Base-by-base conservation (phyloP, 2,329 filamentous ascomycete genomes). In the Lasiodiplodia hormozganensis region DNA sequence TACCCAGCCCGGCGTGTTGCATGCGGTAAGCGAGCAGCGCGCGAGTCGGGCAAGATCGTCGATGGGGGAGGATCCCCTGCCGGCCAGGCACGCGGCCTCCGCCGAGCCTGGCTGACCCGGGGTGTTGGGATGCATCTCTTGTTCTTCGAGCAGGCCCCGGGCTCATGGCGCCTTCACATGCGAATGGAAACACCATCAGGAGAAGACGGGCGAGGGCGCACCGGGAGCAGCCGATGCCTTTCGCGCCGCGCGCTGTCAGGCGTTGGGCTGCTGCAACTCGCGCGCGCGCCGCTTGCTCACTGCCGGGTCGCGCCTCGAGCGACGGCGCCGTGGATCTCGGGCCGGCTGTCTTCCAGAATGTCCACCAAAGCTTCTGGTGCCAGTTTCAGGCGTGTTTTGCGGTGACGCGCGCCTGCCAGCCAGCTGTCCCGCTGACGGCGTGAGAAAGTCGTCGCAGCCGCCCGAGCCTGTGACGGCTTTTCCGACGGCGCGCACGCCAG, bases 21-120 rank as follows among this genome's bases (percentile, higher is more conserved):
- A 66, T n/a, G 51, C 52, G 40, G 53, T 67, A 56, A 58, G 65
- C 52, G 40, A 56, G 43, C 38, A 36, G n/a, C 34, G 65, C 65
- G 40, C 47, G 65, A 67, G 53, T 67, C 65, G 67, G 53, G 67
- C 51, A 62, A 58, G 67, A 68, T 68, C 67, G 67, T 68, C 58
- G 67, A 68, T 57, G 31, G 58, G 40, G 51, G 49, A 57, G 67
- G 67, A 68, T 64, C 58, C 67, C 67, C 67, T 64, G 67, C 49
- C 57, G 52, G 57, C 58, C 57, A 68, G 67, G 57, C 67, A 64
- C 67, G 67, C 67, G 65, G 65, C 65, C 65, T 60, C 56, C 65
- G 65, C 65, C 65, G 65, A 68, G 65, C 65, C 65, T 51, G 31
- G 57, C 25, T 38, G 67, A 64, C 60, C 67, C 67, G 40, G 52